These are phyloP conservation scores for Pseudocercospora cruenta DNA, from an alignment of 2,329 filamentous ascomycete genomes.

Conservation along the genomic window DNA sequence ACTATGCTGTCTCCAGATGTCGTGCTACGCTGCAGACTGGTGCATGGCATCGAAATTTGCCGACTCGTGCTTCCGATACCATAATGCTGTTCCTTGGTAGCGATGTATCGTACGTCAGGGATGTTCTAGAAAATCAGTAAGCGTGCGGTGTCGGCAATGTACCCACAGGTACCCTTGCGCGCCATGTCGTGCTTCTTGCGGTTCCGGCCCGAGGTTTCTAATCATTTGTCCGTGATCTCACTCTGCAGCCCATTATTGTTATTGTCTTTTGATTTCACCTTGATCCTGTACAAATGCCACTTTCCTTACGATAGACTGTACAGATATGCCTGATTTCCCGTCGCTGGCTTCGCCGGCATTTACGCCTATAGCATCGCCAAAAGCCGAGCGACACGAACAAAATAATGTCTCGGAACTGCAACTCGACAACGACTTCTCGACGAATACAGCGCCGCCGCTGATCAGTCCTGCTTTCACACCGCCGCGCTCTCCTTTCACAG, in stretches of 20 bases:
- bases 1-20: no score
- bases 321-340: slow-evolving; percentile 59
- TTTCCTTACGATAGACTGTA: background rate
- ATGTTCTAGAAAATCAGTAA: no score
- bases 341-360: slow-evolving; percentile 48
- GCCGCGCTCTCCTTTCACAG: slow-evolving; percentile 32
- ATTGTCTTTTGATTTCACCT: background rate
- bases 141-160: background rate
- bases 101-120: background rate
- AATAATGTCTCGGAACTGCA: slow-evolving; percentile 43
- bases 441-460: slow-evolving; percentile 43
- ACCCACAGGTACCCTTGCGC: background rate
- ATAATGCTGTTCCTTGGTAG: background rate
- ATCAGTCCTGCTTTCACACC: slow-evolving; percentile 53
- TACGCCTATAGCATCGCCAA: slow-evolving; percentile 57
- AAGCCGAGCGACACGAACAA: slow-evolving; percentile 45
- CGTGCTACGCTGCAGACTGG: no score
- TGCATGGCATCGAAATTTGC: no score
- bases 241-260: background rate
- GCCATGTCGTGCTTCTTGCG: background rate
- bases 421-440: slow-evolving; percentile 35
- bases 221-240: slow-evolving; percentile 7
- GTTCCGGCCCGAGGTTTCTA: background rate
- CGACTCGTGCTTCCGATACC: background rate
- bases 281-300: background rate